Percentiles rank a stretch among this genome's conserved stretches.
Evolutionary conservation across 2,329 filamentous ascomycete species (phyloP).

Genomic region (Talaromyces sp.): DNA sequence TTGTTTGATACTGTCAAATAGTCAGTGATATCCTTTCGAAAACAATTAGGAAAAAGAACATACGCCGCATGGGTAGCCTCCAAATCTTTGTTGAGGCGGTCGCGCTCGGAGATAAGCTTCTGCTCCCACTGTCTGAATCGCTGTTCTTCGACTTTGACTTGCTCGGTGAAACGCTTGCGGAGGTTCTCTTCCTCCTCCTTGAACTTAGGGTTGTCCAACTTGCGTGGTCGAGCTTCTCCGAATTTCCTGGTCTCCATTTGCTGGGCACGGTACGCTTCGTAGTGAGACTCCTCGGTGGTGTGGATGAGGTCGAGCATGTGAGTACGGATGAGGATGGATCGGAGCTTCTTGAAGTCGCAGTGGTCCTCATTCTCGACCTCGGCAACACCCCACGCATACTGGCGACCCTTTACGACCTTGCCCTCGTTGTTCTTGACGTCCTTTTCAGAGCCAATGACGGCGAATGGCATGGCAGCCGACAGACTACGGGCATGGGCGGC

Average conservation of each 20-base stretch:
- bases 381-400: slow-evolving; percentile 98
- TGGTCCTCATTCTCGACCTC: slow-evolving; percentile 99
- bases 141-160: slow-evolving; percentile 99
- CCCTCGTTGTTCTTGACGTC: slow-evolving; percentile 95
- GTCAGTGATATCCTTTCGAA: slow-evolving; percentile 27
- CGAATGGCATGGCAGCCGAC: slow-evolving; percentile 97
- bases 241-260: slow-evolving; percentile 99
- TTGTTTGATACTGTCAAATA: slow-evolving; percentile 44
- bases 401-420: slow-evolving; percentile 96
- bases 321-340: slow-evolving; percentile 95
- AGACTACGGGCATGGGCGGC: slow-evolving; percentile 91
- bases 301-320: slow-evolving; percentile 99
- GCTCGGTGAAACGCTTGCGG: slow-evolving; percentile 98
- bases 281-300: slow-evolving; percentile 98
- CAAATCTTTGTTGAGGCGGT: slow-evolving; percentile 99
- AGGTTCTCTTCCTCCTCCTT: slow-evolving; percentile 99
- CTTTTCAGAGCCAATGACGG: slow-evolving; percentile 98
- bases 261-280: slow-evolving; percentile 97
- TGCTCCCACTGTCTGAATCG: slow-evolving; percentile 99
- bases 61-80: slow-evolving; percentile 88
- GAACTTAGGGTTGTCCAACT: slow-evolving; percentile 99
- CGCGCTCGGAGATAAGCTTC: slow-evolving; percentile 98
- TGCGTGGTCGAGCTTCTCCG: slow-evolving; percentile 91
- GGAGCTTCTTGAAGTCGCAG: slow-evolving; percentile 99
- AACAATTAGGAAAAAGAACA: slow-evolving; percentile 23